Evolutionary conservation across 768 basidiomycete genomes (phyloP).

Genomic region (Suillus plorans): DNA sequence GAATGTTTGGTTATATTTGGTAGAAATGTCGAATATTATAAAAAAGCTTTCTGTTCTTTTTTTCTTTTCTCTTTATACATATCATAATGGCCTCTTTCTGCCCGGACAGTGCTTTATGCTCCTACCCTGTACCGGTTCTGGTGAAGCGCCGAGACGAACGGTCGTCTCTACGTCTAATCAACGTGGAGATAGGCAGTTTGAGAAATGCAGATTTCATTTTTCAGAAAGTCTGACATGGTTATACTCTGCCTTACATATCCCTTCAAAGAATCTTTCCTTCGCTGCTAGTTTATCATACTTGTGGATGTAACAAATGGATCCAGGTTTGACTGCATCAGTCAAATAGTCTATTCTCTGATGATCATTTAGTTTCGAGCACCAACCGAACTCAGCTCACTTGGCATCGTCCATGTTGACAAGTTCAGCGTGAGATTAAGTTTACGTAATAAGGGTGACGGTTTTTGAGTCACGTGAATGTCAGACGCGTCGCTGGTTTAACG

Average conservation of each 20-base stretch:
- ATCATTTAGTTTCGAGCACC: not conserved
- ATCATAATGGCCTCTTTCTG: constrained; percentile 62
- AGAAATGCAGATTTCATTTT: constrained; percentile 38
- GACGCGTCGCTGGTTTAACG: not conserved
- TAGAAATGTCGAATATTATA: constrained; percentile 26
- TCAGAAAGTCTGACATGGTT: constrained; percentile 34
- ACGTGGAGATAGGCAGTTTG: constrained; percentile 49
- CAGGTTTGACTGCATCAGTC: not conserved
- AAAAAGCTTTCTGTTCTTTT: constrained; percentile 9
- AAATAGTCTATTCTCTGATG: not conserved
- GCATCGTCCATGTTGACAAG: no score
- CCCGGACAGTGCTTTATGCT: constrained; percentile 63
- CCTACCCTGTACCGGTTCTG: constrained; percentile 79
- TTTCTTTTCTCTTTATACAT: not conserved
- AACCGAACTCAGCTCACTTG: no score
- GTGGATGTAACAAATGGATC: not conserved
- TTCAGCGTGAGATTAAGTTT: not conserved
- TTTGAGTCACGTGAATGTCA: not conserved
- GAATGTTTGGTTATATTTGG: constrained; percentile 32
- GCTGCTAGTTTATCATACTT: not conserved
- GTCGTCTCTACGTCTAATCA: constrained; percentile 53
- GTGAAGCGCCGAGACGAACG: constrained; percentile 66
- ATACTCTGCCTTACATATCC: constrained; percentile 33
- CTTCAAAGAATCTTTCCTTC: not conserved
- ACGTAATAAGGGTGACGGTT: not conserved